A percentile compares a stretch with the other conserved stretches of the same genome.
Conservation (phyloP, 2,329 filamentous ascomycete genomes). For the Aspergillaceae sp. region DNA sequence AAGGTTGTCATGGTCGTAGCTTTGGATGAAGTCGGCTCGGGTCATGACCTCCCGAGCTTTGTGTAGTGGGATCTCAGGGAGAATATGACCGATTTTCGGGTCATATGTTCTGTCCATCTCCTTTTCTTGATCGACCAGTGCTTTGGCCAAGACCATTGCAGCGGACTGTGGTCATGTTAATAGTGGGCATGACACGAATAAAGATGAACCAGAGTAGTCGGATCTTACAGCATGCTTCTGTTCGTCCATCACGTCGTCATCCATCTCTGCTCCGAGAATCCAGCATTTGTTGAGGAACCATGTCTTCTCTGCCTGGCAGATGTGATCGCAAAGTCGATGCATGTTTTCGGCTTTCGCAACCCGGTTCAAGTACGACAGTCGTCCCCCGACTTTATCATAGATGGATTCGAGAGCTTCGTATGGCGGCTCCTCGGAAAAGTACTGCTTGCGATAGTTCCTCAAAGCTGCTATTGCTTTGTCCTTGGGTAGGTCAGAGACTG, state of each 20-base stretch:
- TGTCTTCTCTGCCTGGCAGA: slow-evolving; percentile 62
- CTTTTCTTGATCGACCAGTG: slow-evolving; percentile 74
- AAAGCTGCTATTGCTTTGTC: slow-evolving; percentile 67
- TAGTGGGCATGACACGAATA: background rate
- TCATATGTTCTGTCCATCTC: slow-evolving; percentile 57
- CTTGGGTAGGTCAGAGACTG: slow-evolving; percentile 75
- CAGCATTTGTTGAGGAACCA: slow-evolving; percentile 76
- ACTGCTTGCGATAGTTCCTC: slow-evolving; percentile 68
- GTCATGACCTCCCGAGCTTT: slow-evolving; percentile 90
- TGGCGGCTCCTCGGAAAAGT: slow-evolving; percentile 55
- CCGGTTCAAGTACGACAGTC: slow-evolving; percentile 76
- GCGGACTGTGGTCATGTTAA: slow-evolving; percentile 52
- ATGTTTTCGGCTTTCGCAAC: slow-evolving; percentile 83
- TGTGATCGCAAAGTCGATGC: slow-evolving; percentile 64
- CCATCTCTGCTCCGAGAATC: slow-evolving; percentile 68
- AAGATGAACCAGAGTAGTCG: background rate
- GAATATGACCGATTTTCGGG: slow-evolving; percentile 57
- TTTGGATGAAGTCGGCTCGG: slow-evolving; percentile 83
- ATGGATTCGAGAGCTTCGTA: slow-evolving; percentile 59
- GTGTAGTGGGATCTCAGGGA: slow-evolving; percentile 74
- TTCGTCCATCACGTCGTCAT: slow-evolving; percentile 97
- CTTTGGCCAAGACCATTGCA: slow-evolving; percentile 86
- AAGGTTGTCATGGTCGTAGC: slow-evolving; percentile 86
- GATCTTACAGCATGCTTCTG: slow-evolving; percentile 80
- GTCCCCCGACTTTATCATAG: slow-evolving; percentile 78